Base-by-base conservation (phyloP, 2,329 filamentous ascomycete species). In the Diaporthe sp. region DNA sequence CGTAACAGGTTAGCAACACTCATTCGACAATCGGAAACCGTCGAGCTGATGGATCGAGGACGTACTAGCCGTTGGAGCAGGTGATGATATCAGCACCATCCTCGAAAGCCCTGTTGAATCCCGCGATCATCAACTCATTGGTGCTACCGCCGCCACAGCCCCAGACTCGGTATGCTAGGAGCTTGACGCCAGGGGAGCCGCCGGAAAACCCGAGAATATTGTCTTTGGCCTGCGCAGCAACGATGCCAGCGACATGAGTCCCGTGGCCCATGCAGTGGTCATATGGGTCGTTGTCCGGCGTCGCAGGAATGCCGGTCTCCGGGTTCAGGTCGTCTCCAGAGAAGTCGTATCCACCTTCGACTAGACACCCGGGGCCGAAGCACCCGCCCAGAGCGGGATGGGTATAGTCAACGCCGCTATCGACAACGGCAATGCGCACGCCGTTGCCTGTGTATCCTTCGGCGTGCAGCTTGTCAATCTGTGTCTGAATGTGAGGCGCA, bases 361-460 rank as follows among this genome's bases (percentile, higher is more conserved):
- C 81, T 35, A 84, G 77, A 74, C 80, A 84, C 1, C 83, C 83
- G 22, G 78, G 75, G 9, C 84, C 84, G 70, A 84, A 85, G 66
- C 83, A 82, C 22, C 83, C 83, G n/a, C 84, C 84, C 17, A 85
- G 80, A 51, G 83, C 82, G 27, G 82, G 82, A 70, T 85, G 83
- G 8, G 77, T 80, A 71, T 85, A 85, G 73, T 85, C 83, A 55
- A 83, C 75, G 35, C 84, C 84, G 27, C 79, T 82, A 70, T 84
- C 82, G 25, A 84, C 78, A 22, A 77, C 8, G 35, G 69, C 69
- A 10, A 71, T 37, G 30, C 42, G 61, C 19, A 66, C 61, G 22
- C 61, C 61, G 13, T 37, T 66, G 42, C 61, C 61, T 2, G 61
- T 66, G 42, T 66, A 66, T 25, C 61, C 61, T 5, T 66, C 61